Evolutionary conservation across 306 rosid genomes (phyloP).

Genomic region (Quercus variabilis): DNA sequence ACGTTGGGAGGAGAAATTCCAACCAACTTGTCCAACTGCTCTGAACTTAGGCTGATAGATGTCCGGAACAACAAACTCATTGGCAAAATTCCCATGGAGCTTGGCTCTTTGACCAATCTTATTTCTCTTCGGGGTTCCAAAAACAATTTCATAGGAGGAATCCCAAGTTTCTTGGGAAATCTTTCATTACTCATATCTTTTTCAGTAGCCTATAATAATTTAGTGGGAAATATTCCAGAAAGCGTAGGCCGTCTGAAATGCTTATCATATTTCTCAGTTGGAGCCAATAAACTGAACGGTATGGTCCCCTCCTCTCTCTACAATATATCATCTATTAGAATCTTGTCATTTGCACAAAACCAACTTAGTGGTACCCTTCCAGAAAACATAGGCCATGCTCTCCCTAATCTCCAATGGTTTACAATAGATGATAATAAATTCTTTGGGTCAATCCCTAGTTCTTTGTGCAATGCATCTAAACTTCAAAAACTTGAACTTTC

Average conservation of each 20-base stretch:
- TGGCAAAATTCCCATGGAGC: too few relatives aligned
- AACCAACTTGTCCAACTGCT: too few relatives aligned
- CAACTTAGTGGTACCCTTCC: slow-evolving; percentile 31
- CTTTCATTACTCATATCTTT: slow-evolving; percentile 14
- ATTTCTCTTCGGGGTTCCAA: rapidly evolving
- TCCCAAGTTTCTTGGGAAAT: slow-evolving; percentile 36
- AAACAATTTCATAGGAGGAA: slow-evolving; percentile 7
- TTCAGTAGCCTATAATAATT: background rate
- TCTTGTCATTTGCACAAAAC: background rate
- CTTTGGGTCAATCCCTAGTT: slow-evolving; percentile 29
- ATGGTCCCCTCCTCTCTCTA: slow-evolving; percentile 23
- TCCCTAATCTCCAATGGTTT: slow-evolving; percentile 19
- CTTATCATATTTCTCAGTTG: background rate
- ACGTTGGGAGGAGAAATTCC: too few relatives aligned
- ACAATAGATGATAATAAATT: slow-evolving; percentile 17
- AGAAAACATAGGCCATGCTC: slow-evolving; percentile 15
- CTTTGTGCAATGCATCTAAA: slow-evolving; percentile 30
- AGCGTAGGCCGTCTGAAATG: slow-evolving; percentile 15
- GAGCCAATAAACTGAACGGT: slow-evolving; percentile 13
- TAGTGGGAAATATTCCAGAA: slow-evolving; percentile 27
- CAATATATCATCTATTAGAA: slow-evolving; percentile 28
- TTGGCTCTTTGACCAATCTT: too few relatives aligned
- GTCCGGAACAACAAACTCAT: too few relatives aligned
- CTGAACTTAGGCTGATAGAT: too few relatives aligned
- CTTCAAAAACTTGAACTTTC: background rate